These are phyloP conservation scores for Jimgerdemannia flammicorona DNA, from an alignment of 192 early-diverging fungal genomes.

Conservation along the genomic window DNA sequence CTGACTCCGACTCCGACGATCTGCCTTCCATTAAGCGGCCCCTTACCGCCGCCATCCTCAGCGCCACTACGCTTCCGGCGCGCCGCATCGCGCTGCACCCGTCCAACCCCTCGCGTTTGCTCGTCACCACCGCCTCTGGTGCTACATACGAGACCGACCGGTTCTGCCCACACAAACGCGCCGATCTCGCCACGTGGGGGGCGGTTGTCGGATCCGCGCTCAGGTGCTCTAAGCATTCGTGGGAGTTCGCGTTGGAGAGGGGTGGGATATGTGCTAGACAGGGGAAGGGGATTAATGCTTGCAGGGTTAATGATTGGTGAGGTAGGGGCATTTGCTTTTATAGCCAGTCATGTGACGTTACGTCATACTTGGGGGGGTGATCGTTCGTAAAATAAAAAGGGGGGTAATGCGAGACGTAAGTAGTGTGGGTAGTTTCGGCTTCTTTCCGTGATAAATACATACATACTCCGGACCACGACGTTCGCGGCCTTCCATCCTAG, in stretches of 20 bases:
- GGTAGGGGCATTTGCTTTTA: neutral
- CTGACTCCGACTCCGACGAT: neutral
- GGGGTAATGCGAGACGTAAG: too few species aligned
- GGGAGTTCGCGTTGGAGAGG: slow-evolving; percentile 34
- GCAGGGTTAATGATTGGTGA: neutral
- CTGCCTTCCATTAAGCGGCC: neutral
- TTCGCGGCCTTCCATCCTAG: too few species aligned
- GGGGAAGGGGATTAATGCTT: slow-evolving; percentile 6
- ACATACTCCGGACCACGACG: too few species aligned
- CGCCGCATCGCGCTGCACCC: slow-evolving; percentile 16
- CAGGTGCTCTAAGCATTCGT: slow-evolving; percentile 38
- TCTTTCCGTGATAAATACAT: too few species aligned
- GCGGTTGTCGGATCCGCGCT: slow-evolving; percentile 35
- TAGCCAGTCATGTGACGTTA: neutral
- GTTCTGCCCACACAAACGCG: slow-evolving; percentile 39
- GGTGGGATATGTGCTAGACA: slow-evolving; percentile 33
- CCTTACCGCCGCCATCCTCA: neutral
- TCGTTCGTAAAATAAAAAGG: neutral
- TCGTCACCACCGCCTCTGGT: slow-evolving; percentile 33
- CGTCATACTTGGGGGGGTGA: neutral
- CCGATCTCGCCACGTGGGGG: slow-evolving; percentile 39
- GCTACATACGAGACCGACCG: slow-evolving; percentile 42
- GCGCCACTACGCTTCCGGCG: neutral
- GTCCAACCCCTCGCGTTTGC: slow-evolving; percentile 26
- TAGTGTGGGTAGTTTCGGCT: too few species aligned